Evolutionary conservation across 257 asterid species (phyloP), one percentile per base, ranked within the genome.

Genomic region (Capsicum chinense): DNA sequence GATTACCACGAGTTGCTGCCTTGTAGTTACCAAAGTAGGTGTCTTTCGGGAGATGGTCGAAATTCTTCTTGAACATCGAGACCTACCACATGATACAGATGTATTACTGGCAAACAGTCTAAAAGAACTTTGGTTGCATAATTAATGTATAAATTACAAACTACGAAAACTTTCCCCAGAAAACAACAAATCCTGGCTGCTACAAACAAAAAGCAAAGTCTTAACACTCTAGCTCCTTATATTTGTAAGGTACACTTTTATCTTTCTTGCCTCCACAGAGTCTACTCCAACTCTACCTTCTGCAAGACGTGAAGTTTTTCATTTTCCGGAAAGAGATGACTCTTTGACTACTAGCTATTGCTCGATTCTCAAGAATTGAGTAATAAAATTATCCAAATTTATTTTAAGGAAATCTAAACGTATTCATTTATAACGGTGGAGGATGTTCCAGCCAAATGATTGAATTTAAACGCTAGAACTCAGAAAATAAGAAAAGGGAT

Each of bases 41-140:
- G 83, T 92, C 97, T 79, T 89, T 87, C 21, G 85, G 81, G 48
- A 95, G 87, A 86, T 95, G 98, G 85, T 92, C 92, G 63, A 85
- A 90, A 88, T 90, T 90, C 90, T 93, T 95, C 93, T 95, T 93
- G 93, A 95, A 93, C 96, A 93, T 89, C 1, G 98, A 93, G n/a
- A 95, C 92, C 98, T 92, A 83, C 7, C 80, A 81, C 81, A 79
- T 83, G 52, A 83, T 19, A 52, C 54, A 56, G 19, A 84, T 64
- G 69, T 14, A 21, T 63, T 64, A 37, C 21, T 26, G 16, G 64
- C 54, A 7, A 76, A 76, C 47, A 76, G 48, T 52, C 63, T 14
- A 14, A 76, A 76, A 76, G 81, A 50, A 21, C 58, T 54, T 9
- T 44, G 14, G 54, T 17, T 74, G 47, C 47, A 74, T 50, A 50